These are phyloP conservation scores for Phytophthora kernoviae DNA, from an alignment of 352 stramenopile species.

Conservation along the genomic window DNA sequence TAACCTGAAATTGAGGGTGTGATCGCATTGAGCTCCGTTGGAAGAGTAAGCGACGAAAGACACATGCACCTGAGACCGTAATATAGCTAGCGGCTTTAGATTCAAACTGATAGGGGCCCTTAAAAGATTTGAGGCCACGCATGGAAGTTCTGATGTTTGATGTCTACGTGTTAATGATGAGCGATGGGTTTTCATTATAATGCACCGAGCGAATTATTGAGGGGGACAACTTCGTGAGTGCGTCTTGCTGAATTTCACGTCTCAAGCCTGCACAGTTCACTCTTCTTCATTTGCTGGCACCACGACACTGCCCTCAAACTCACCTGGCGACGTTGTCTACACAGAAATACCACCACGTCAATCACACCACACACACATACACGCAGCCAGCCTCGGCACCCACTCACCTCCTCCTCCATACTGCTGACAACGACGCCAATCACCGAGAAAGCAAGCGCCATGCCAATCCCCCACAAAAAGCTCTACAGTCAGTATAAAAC, in stretches of 20 bases:
- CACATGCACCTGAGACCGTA: conserved; percentile 19
- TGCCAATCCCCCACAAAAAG: conserved; percentile 81
- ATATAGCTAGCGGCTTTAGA: conserved; percentile 30
- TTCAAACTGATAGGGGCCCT: no score
- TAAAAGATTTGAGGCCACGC: conserved; percentile 3
- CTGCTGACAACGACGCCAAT: conserved; percentile 69
- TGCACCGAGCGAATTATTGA: background rate
- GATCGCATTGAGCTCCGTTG: conserved; percentile 23
- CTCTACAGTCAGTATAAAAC: conserved; percentile 38
- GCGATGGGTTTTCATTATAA: background rate
- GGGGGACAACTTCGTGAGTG: no score
- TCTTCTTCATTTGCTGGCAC: conserved; percentile 10
- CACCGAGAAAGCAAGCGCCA: conserved; percentile 76
- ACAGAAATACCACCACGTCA: conserved; percentile 1
- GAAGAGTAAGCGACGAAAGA: conserved; percentile 31
- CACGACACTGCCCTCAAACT: conserved; percentile 35
- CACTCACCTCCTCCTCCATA: conserved; percentile 71
- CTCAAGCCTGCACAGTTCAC: no score
- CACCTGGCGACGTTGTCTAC: conserved; percentile 21
- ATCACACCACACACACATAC: background rate
- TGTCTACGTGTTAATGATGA: no score
- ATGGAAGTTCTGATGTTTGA: no score
- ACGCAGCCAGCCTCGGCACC: background rate
- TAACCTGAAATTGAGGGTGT: conserved; percentile 14
- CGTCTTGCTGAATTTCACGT: no score